A percentile compares a stretch with the other conserved stretches of the same genome.
phyloP scores from a whole-genome alignment of 202 grass and related monocot genomes.

The Carex arenaria region DNA sequence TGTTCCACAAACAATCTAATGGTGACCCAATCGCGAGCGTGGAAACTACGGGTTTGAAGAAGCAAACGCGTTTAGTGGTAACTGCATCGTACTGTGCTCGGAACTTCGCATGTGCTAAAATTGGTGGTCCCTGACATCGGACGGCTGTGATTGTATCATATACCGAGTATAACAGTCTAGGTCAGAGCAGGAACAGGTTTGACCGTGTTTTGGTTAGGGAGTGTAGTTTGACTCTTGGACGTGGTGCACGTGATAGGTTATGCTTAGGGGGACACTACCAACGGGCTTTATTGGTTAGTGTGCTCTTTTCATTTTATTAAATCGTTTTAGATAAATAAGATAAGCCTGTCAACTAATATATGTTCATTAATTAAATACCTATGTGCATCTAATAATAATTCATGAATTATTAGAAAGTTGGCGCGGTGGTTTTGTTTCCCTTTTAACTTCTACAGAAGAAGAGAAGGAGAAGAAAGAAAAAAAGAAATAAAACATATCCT shows the following conservation, averaged over 20 bases:
- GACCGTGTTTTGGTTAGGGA: neutral
- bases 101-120: neutral
- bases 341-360: neutral
- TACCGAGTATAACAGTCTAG: neutral
- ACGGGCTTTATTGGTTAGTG: constrained; percentile 1
- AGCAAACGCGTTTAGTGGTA: neutral
- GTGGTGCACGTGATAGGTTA: neutral
- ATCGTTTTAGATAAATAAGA: neutral
- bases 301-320: neutral
- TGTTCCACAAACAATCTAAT: neutral
- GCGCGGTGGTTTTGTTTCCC: neutral
- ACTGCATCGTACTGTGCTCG: neutral
- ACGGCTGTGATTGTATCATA: neutral
- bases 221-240: constrained; percentile 9
- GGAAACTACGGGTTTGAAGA: neutral
- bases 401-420: neutral
- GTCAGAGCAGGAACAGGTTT: neutral
- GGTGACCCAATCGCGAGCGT: neutral
- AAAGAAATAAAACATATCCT: neutral
- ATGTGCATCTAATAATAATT: neutral
- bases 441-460: neutral
- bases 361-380: neutral
- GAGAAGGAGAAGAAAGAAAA: neutral
- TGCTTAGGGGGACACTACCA: neutral
- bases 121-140: neutral